These are phyloP conservation scores for Nothophoma quercina DNA, from an alignment of 2,329 filamentous ascomycete genomes.

Conservation along the genomic window DNA sequence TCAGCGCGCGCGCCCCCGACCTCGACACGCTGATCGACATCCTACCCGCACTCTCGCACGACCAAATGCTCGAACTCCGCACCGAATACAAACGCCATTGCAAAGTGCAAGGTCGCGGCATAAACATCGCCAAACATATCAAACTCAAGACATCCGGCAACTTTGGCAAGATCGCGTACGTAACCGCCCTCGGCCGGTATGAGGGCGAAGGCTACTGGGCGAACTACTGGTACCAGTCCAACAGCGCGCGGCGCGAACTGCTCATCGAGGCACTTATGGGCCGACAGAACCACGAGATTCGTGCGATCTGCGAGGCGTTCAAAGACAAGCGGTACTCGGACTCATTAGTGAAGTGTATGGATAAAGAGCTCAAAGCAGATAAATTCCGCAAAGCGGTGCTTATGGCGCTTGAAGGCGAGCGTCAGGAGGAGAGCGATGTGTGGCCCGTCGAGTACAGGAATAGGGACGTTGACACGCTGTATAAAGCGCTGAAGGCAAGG, in stretches of 20 bases:
- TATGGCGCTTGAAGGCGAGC: slow-evolving; percentile 78
- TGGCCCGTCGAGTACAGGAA: slow-evolving; percentile 64
- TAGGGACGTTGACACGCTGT: slow-evolving; percentile 75
- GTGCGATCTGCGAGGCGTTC: slow-evolving; percentile 85
- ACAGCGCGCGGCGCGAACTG: slow-evolving; percentile 83
- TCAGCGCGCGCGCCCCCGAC: slow-evolving; percentile 67
- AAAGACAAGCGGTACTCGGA: slow-evolving; percentile 91
- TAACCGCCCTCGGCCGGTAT: slow-evolving; percentile 87
- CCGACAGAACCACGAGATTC: slow-evolving; percentile 84
- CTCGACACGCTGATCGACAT: slow-evolving; percentile 82
- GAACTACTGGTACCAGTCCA: slow-evolving; percentile 95
- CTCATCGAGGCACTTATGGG: slow-evolving; percentile 95
- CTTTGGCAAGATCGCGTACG: slow-evolving; percentile 91
- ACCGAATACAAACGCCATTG: slow-evolving; percentile 89
- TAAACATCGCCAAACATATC: slow-evolving; percentile 87
- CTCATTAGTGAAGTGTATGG: slow-evolving; percentile 83
- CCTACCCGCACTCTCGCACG: slow-evolving; percentile 81
- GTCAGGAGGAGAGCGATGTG: slow-evolving; percentile 80
- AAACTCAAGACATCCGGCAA: slow-evolving; percentile 78
- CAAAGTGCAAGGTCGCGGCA: slow-evolving; percentile 80
- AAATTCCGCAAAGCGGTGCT: slow-evolving; percentile 93
- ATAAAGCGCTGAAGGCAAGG: slow-evolving; percentile 71
- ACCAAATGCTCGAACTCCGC: slow-evolving; percentile 87
- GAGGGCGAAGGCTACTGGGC: slow-evolving; percentile 97
- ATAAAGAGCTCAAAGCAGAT: slow-evolving; percentile 89